These are phyloP conservation scores for Mycena galopus DNA, from an alignment of 768 basidiomycete genomes.

Conservation along the genomic window DNA sequence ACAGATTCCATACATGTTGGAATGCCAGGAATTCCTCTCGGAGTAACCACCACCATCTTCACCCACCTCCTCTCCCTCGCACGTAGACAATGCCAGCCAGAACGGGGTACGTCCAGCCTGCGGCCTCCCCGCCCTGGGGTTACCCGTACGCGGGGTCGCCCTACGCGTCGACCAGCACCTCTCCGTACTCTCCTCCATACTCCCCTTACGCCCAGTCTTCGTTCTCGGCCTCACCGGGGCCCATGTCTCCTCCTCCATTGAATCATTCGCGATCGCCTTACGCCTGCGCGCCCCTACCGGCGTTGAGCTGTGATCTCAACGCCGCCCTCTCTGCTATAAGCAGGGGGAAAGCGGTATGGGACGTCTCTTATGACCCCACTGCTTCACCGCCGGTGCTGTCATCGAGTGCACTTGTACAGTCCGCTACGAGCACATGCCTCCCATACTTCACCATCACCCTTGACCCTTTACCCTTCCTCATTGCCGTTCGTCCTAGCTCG, in stretches of 20 bases:
- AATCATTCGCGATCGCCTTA: constrained; percentile 29
- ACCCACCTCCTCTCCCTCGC: background rate
- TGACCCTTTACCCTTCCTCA: constrained; percentile 38
- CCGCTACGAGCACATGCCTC: constrained; percentile 40
- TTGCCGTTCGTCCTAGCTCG: constrained; percentile 38
- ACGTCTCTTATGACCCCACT: constrained; percentile 38
- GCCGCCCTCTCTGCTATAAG: constrained; percentile 7
- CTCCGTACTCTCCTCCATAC: constrained; percentile 23
- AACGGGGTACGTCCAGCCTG: constrained; percentile 28
- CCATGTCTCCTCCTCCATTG: constrained; percentile 35
- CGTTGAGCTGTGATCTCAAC: constrained; percentile 20
- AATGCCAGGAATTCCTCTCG: background rate
- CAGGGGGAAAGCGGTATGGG: constrained; percentile 15
- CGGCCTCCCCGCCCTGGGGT: constrained; percentile 15
- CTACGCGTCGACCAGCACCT: constrained; percentile 13
- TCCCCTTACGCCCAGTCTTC: constrained; percentile 30
- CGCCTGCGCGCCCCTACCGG: constrained; percentile 28
- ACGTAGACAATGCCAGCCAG: constrained; percentile 24
- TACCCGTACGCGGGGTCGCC: constrained; percentile 13
- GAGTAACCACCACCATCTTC: background rate
- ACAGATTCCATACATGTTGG: background rate
- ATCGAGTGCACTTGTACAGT: constrained; percentile 37
- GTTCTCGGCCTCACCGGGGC: constrained; percentile 24
- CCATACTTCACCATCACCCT: constrained; percentile 40
- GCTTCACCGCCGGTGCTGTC: constrained; percentile 27